Evolutionary conservation across 371 early-diverging fungal genomes (phyloP), one percentile per base, ranked within the genome.

Genomic region (Sporodiniella umbellata): DNA sequence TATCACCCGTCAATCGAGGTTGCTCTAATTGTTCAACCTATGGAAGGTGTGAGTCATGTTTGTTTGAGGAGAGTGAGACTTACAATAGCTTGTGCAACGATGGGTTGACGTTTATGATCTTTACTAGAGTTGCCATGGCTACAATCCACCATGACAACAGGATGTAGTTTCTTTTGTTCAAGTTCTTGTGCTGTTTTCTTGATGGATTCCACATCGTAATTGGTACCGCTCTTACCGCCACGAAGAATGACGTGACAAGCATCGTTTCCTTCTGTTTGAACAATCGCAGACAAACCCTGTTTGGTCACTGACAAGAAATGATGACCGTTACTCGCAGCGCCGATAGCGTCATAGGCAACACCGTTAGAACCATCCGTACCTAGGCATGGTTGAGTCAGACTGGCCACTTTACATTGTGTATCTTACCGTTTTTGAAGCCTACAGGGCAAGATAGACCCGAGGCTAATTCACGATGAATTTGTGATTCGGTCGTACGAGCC

Each of bases 261-360:
- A 43, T 76, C 77, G 28, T 85, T 85, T 45, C 86, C 91, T 65
- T 79, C 78, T 2, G 95, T 95, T 52, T 90, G 85, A 35, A 90
- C 89, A 66, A 96, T 96, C 3, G 95, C 90, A 12, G 93, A 89
- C 30, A 94, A 75, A 15, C 96, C 96, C 60, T 94, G 93, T 69
- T 96, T 94, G 45, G 93, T 95, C 6, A 96, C 95, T n/a, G 94
- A 92, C 59, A 96, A 72, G 79, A 95, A 96, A 60, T 88, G 90
- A 60, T 96, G 96, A 30, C 89, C 87, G 55, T 90, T 79, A 42
- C 86, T 76, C 7, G 95, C 89, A 3, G 95, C 86, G 56, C 83
- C 78, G 64, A 94, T 93, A 25, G 95, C 96, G 57, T 95, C 95
- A 39, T 94, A 73, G 6, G 95, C 95, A 35, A 95, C 89, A 28